Percentiles rank a stretch among this genome's conserved stretches.
phyloP scores from a whole-genome alignment of 2,329 filamentous ascomycete species.

The Xylariaceae sp. region DNA sequence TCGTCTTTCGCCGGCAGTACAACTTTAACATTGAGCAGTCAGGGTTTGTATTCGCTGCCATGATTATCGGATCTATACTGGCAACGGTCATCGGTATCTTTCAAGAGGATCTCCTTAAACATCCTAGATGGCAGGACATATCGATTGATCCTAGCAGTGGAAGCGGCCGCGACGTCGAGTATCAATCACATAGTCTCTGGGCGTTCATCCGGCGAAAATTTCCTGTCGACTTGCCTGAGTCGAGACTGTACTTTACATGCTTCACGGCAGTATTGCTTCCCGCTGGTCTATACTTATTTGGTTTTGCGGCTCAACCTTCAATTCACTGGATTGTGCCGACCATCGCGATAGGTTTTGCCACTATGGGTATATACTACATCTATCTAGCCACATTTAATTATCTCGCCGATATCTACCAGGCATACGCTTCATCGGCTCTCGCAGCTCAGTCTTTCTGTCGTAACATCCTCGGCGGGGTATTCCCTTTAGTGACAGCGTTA shows the following conservation, averaged over 20 bases:
- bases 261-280: slow-evolving; percentile 77
- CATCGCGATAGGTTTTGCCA: slow-evolving; percentile 74
- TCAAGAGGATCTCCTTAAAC: slow-evolving; percentile 70
- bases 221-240: slow-evolving; percentile 68
- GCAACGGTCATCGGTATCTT: slow-evolving; percentile 73
- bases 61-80: slow-evolving; percentile 70
- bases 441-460: slow-evolving; percentile 87
- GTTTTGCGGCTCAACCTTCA: slow-evolving; percentile 67
- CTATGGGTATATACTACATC: slow-evolving; percentile 84
- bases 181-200: slow-evolving; percentile 47
- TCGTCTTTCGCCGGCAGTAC: slow-evolving; percentile 74
- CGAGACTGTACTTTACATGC: slow-evolving; percentile 83
- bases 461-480: slow-evolving; percentile 80
- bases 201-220: slow-evolving; percentile 52
- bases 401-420: slow-evolving; percentile 84
- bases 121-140: slow-evolving; percentile 45
- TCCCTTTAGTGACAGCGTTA: slow-evolving; percentile 75
- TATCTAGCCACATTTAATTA: slow-evolving; percentile 94
- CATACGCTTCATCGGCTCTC: slow-evolving; percentile 82
- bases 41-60: slow-evolving; percentile 75
- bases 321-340: slow-evolving; percentile 76
- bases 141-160: slow-evolving; percentile 39
- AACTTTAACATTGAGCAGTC: slow-evolving; percentile 70
- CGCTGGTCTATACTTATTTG: slow-evolving; percentile 80
- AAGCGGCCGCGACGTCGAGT: slow-evolving; percentile 30